A percentile compares a stretch with the other conserved stretches of the same genome.
phyloP scores from a whole-genome alignment of 768 basidiomycete genomes.

The Tricholoma hemisulphureum region DNA sequence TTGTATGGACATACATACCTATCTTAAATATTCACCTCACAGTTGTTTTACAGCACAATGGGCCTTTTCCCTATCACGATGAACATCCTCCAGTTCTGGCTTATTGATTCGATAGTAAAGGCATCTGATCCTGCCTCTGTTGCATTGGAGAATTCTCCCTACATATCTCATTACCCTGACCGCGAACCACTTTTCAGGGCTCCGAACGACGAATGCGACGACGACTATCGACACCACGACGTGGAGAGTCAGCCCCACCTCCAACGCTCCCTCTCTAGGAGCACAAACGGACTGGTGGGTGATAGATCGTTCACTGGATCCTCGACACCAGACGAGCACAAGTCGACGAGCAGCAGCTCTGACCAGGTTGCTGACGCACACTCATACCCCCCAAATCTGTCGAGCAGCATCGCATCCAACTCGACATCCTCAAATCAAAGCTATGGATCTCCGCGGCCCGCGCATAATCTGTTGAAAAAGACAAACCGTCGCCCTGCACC shows the following conservation, averaged over 20 bases:
- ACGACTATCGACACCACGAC: constrained; percentile 31
- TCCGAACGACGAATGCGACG: constrained; percentile 55
- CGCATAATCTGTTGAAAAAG: constrained; percentile 37
- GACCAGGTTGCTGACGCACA: constrained; percentile 39
- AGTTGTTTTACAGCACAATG: constrained; percentile 76
- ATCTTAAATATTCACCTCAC: not conserved
- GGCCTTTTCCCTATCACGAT: constrained; percentile 86
- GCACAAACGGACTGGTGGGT: constrained; percentile 12
- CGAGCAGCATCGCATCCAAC: constrained; percentile 40
- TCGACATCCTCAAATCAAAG: constrained; percentile 28
- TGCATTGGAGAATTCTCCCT: constrained; percentile 33
- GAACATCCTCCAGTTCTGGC: constrained; percentile 92
- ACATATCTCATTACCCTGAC: constrained; percentile 42
- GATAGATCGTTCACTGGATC: constrained; percentile 28
- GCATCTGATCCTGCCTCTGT: constrained; percentile 45
- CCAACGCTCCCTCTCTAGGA: constrained; percentile 33
- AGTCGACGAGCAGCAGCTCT: constrained; percentile 37
- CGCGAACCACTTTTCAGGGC: constrained; percentile 63
- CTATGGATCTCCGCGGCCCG: constrained; percentile 26
- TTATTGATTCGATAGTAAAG: constrained; percentile 93
- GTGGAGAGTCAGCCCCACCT: constrained; percentile 44
- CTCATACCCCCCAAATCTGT: constrained; percentile 62
- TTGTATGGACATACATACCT: constrained; percentile 53
- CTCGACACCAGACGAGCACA: constrained; percentile 37
- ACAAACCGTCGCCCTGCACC: constrained; percentile 41